Evolutionary conservation across 2,329 filamentous ascomycete genomes (phyloP), one percentile per base, ranked within the genome.

Genomic region (Chaetomiaceae sp.): DNA sequence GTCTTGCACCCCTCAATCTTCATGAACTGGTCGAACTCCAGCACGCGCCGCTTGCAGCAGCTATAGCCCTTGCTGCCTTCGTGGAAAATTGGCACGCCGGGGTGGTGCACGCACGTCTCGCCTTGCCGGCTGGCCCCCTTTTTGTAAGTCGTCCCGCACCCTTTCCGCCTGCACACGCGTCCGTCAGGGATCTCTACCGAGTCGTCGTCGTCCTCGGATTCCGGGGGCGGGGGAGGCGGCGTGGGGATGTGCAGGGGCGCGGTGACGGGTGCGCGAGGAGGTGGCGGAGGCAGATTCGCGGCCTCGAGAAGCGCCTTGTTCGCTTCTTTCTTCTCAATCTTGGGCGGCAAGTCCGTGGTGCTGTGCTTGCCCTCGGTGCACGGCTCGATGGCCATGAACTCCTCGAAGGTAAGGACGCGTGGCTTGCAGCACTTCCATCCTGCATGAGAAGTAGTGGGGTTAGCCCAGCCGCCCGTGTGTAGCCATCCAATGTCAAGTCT

Each of bases 341-440:
- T 68, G 15, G 78, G 79, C 2, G 79, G 79, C 45, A 75, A 64
- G 58, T 96, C 91, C 52, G 93, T 86, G 11, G 88, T 89, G 49
- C 87, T 93, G 72, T 98, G 93, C 60, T 84, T 90, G 61, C 93
- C 93, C 11, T 83, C 86, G 20, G 93, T 95, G 75, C 93, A 98
- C 30, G 93, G 91, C 40, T 86, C 74, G 59, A 98, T 97, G 50
- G 75, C 68, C 67, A 98, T 87, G 74, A 98, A 98, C 70, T 98
- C 93, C 69, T 98, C 93, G 65, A 98, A 98, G 49, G 89, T 96
- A 59, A 98, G 75, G 59, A 97, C 89, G 61, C 93, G 86, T 47
- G 90, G 85, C 71, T 96, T 97, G 79, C 93, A 98, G 74, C 93
- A 98, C 73, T 95, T 94, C 91, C 93, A 97, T 63, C 93, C 91